phyloP scores from a whole-genome alignment of 1,139 yeast species.

The Saccharomycopsis phalli region DNA sequence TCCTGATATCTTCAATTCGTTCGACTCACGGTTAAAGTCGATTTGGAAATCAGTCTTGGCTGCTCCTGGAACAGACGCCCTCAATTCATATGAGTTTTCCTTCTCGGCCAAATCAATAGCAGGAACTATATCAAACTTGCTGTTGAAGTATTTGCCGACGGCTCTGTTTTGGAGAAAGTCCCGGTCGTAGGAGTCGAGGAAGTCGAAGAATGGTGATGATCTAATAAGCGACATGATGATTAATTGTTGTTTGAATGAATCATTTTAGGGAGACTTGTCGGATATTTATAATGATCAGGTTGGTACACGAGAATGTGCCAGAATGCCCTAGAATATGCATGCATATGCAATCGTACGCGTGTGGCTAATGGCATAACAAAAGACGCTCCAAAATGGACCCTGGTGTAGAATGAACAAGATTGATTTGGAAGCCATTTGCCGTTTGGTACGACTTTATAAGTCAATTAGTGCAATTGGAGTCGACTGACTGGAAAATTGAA shows the following conservation, averaged over 20 bases:
- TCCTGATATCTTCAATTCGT: constrained; percentile 32
- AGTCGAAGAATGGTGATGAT: constrained; percentile 34
- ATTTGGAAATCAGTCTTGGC: constrained; percentile 29
- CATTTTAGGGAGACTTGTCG: no score
- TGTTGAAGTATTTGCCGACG: neutral
- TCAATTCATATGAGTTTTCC: constrained; percentile 31
- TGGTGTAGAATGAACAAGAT: no score
- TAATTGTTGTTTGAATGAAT: neutral
- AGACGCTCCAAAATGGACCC: no score
- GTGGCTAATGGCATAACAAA: no score
- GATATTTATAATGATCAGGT: no score
- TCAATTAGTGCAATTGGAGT: no score
- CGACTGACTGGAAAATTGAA: no score
- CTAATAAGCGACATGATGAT: constrained; percentile 11
- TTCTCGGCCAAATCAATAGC: constrained; percentile 36
- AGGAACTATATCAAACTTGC: constrained; percentile 26
- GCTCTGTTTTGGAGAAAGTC: constrained; percentile 27
- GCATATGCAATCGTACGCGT: no score
- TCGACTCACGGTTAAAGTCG: constrained; percentile 33
- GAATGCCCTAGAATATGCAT: no score
- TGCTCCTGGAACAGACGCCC: constrained; percentile 36
- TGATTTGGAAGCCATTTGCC: no score
- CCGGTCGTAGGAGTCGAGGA: constrained; percentile 33
- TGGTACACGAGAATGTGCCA: no score
- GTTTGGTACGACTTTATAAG: no score